Evolutionary conservation across 2,329 filamentous ascomycete species (phyloP).

Genomic region (Ceratocystis eucalypticola): DNA sequence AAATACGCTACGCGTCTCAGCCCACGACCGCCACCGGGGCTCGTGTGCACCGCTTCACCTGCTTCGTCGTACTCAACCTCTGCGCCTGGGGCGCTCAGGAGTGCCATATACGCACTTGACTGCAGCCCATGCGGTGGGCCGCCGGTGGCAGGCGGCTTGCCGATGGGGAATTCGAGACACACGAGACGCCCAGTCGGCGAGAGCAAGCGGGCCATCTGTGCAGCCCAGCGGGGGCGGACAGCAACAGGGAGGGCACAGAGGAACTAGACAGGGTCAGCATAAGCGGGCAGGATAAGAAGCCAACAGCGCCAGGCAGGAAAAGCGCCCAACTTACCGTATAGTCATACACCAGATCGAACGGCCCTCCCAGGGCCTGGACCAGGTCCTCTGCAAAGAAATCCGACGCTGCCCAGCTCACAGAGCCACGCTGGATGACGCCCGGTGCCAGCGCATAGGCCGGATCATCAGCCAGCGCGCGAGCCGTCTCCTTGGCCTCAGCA

Average conservation of each 20-base stretch:
- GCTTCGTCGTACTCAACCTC: constrained; percentile 44
- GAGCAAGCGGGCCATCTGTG: constrained; percentile 38
- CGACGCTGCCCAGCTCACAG: constrained; percentile 41
- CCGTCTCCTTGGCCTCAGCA: constrained; percentile 34
- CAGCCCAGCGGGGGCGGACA: constrained; percentile 40
- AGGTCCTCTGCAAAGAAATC: constrained; percentile 56
- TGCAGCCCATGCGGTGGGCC: constrained; percentile 64
- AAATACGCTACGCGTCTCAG: constrained; percentile 21
- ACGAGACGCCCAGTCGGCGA: constrained; percentile 38
- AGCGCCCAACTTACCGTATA: constrained; percentile 39
- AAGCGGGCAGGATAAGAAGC: too few relatives aligned
- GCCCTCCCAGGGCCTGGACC: constrained; percentile 32
- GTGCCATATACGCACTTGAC: constrained; percentile 55
- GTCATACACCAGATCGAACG: constrained; percentile 54
- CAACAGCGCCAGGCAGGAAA: not conserved
- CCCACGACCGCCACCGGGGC: not conserved
- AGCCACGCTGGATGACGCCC: constrained; percentile 34
- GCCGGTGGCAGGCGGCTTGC: constrained; percentile 48
- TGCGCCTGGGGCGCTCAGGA: constrained; percentile 56
- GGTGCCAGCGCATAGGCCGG: constrained; percentile 32
- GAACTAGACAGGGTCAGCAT: constrained; percentile 33
- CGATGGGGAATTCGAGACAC: constrained; percentile 65
- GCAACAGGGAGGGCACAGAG: constrained; percentile 46
- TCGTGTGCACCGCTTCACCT: constrained; percentile 23
- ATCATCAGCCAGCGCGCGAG: constrained; percentile 29